Percentiles rank a stretch among this genome's conserved stretches.
Conservation (phyloP, 148 eudicot genomes). For the Euryodendron excelsum region DNA sequence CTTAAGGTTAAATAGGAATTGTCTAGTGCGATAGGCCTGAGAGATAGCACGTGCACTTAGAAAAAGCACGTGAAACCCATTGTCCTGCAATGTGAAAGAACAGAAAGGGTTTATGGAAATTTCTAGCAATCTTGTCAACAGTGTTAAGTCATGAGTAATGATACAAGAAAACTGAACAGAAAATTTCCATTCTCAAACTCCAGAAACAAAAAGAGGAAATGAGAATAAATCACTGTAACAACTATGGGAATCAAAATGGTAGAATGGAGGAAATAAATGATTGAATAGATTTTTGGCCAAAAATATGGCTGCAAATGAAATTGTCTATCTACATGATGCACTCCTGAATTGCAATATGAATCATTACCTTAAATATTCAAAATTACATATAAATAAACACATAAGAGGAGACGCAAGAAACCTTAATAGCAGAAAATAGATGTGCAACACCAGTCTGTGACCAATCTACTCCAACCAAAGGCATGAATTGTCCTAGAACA, state of each 20-base stretch:
- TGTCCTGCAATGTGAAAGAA: slow-evolving; percentile 63
- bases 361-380: background rate
- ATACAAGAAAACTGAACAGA: too few species aligned
- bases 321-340: too few species aligned
- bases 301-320: too few species aligned
- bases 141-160: background rate
- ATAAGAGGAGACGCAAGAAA: slow-evolving; percentile 22
- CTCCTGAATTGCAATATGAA: too few species aligned
- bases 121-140: background rate
- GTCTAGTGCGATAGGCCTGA: slow-evolving; percentile 85
- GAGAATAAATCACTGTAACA: too few species aligned
- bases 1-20: slow-evolving; percentile 77
- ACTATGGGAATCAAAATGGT: too few species aligned
- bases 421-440: slow-evolving; percentile 97
- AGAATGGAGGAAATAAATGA: too few species aligned
- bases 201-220: too few species aligned
- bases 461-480: slow-evolving; percentile 95
- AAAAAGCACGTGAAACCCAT: slow-evolving; percentile 90
- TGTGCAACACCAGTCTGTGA: slow-evolving; percentile 95
- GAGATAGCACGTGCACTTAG: slow-evolving; percentile 96
- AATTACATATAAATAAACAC: background rate
- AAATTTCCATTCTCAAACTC: too few species aligned
- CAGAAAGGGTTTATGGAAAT: background rate
- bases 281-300: too few species aligned
- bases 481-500: slow-evolving; percentile 98